Conservation (phyloP, 2,329 filamentous ascomycete genomes). For the Pezicula rhizophila region DNA sequence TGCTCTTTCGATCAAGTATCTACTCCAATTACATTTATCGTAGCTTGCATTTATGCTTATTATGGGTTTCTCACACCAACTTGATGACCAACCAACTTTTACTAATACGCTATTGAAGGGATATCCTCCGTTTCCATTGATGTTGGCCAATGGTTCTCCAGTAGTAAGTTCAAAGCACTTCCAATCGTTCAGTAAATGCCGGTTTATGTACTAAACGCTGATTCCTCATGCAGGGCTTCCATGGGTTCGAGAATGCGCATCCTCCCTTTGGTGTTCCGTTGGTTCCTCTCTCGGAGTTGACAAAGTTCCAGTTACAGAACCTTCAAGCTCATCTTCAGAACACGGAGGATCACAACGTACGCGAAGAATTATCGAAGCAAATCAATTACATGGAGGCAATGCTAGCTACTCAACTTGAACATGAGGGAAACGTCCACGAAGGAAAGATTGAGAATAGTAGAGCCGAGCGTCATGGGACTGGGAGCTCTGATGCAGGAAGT, state of each 20-base stretch:
- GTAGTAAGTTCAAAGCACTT: no score
- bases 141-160: no score
- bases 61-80: no score
- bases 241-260: conserved; percentile 5
- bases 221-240: conserved; percentile 3
- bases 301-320: conserved; percentile 22
- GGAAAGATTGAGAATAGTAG: not conserved
- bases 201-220: no score
- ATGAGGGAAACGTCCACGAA: conserved; percentile 5
- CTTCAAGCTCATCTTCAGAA: conserved; percentile 49
- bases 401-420: conserved; percentile 14
- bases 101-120: no score
- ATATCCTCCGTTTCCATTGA: no score
- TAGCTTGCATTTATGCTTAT: no score
- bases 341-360: conserved; percentile 47
- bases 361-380: conserved; percentile 32
- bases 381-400: conserved; percentile 18
- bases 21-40: no score
- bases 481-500: not conserved
- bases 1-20: not conserved
- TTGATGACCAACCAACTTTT: no score
- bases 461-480: not conserved
- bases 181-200: no score
- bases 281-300: conserved; percentile 9
- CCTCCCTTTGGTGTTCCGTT: conserved; percentile 1